These are phyloP conservation scores for Nicotiana otophora DNA, from an alignment of 257 asterid species.

Conservation along the genomic window DNA sequence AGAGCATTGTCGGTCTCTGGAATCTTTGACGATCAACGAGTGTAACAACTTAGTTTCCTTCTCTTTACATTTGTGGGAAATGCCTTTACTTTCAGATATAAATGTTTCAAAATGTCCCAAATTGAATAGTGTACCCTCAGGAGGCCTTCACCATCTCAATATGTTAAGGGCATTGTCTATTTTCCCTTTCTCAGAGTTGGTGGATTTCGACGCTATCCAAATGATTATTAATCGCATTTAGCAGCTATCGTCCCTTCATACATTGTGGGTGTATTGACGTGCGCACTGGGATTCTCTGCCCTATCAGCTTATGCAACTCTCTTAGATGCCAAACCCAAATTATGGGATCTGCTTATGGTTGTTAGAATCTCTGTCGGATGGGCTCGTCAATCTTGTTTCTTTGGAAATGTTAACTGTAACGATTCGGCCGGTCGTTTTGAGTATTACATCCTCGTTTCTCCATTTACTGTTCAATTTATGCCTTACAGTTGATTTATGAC, in stretches of 20 bases:
- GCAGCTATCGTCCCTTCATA: neutral
- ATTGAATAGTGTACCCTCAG: neutral
- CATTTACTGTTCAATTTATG: too few relatives aligned
- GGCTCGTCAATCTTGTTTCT: too few relatives aligned
- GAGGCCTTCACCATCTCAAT: neutral
- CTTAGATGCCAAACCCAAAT: too few relatives aligned
- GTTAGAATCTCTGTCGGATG: too few relatives aligned
- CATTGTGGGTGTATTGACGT: accelerated
- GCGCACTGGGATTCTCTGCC: slow-evolving; percentile 13
- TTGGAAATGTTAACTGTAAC: too few relatives aligned
- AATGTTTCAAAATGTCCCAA: neutral
- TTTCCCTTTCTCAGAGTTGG: slow-evolving; percentile 1
- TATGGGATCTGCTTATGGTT: too few relatives aligned
- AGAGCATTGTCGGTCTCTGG: neutral
- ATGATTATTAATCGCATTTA: neutral
- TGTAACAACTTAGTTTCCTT: slow-evolving; percentile 7
- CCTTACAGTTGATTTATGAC: too few relatives aligned
- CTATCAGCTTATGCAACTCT: slow-evolving; percentile 5
- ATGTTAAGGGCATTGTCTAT: neutral
- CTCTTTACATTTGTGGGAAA: neutral
- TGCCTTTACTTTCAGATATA: neutral
- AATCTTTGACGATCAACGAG: accelerated
- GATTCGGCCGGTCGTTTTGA: too few relatives aligned
- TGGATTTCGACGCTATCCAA: neutral
- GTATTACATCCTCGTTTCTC: too few relatives aligned